These are phyloP conservation scores for Coelastrella sp. DNA, from an alignment of 139 green algal genomes.

Conservation along the genomic window DNA sequence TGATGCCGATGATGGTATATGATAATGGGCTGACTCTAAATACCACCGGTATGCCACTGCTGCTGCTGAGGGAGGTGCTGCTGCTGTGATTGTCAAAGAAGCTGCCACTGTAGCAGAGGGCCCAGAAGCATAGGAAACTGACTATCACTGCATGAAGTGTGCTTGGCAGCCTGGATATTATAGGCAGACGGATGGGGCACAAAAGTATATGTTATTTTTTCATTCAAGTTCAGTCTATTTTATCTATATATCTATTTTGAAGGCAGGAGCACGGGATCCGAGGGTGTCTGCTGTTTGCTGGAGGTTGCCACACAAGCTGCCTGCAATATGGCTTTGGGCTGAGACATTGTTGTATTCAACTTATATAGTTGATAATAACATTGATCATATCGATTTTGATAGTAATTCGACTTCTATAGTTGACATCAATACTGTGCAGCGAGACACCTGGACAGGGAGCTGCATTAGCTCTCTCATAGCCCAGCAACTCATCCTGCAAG, in stretches of 20 bases:
- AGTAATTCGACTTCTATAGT: too few relatives aligned
- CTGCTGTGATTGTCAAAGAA: conserved; percentile 8
- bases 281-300: not conserved
- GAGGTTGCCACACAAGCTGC: too few relatives aligned
- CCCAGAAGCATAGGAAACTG: conserved; percentile 22
- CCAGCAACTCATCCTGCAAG: too few relatives aligned
- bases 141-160: conserved; percentile 19
- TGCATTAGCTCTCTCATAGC: not conserved
- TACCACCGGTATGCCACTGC: not conserved
- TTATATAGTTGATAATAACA: too few relatives aligned
- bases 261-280: not conserved
- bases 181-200: not conserved
- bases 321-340: too few relatives aligned
- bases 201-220: too few relatives aligned
- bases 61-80: too few relatives aligned
- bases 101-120: conserved; percentile 29
- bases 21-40: conserved; percentile 17
- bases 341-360: too few relatives aligned
- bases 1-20: conserved; percentile 37
- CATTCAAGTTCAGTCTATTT: too few relatives aligned
- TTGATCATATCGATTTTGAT: too few relatives aligned
- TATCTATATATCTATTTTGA: not conserved
- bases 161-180: conserved; percentile 7
- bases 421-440: not conserved
- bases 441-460: not conserved